A percentile compares a stretch with the other conserved stretches of the same genome.
Conservation (phyloP, 345 rosid species). For the Cardiospermum halicacabum region DNA sequence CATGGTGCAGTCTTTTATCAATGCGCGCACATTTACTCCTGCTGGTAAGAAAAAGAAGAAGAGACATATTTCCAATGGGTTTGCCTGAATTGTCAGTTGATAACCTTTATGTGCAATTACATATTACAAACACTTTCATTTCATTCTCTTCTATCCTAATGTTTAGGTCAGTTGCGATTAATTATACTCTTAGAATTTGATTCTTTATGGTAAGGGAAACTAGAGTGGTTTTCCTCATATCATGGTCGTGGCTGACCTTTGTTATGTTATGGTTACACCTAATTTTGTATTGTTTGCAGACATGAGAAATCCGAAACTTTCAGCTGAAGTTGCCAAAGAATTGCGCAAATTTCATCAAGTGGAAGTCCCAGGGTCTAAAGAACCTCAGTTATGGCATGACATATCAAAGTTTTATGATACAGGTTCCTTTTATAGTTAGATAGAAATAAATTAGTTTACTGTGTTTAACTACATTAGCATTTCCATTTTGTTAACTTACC, state of each 20-base stretch:
- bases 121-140: background rate
- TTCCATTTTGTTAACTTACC: background rate
- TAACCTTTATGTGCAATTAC: background rate
- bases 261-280: background rate
- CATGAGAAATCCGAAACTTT: constrained; percentile 70
- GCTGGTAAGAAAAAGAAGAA: constrained; percentile 35
- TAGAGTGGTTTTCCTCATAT: background rate
- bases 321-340: constrained; percentile 84
- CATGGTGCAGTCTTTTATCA: constrained; percentile 90
- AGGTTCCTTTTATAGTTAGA: constrained; percentile 33
- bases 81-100: background rate
- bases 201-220: background rate
- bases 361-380: constrained; percentile 83
- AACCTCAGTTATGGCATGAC: constrained; percentile 91
- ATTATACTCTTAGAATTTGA: background rate
- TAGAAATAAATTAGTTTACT: background rate
- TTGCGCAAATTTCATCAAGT: constrained; percentile 75
- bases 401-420: constrained; percentile 77
- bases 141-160: background rate
- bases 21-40: constrained; percentile 77
- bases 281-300: constrained; percentile 42
- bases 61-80: background rate
- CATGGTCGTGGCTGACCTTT: background rate
- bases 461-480: background rate
- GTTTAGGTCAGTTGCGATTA: background rate